Evolutionary conservation across 352 stramenopile species (phyloP), one percentile per base, ranked within the genome.

Genomic region (Phytophthora agathidicida): DNA sequence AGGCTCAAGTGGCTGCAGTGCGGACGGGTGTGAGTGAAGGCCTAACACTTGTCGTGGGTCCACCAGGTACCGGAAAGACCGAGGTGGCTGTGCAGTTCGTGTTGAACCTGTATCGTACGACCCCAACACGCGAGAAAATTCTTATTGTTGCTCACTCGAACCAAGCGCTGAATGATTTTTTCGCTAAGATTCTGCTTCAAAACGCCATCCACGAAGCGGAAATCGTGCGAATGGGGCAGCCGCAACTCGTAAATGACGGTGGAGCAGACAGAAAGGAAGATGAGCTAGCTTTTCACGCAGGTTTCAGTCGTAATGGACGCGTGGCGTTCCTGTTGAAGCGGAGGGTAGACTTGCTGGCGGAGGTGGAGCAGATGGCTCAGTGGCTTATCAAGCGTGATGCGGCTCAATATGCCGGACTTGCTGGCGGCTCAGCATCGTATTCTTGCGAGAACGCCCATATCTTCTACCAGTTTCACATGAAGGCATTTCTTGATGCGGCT

Each of bases 401-500:
- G 45, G 65, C 48, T 11, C 62, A 45, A 49, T 75, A 75, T 27
- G 67, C 75, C 6, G 87, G 92, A 14, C 70, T 89, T 52, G 62
- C 30, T 55, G 64, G 71, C 54, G 67, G 84, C 35, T 90, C 81
- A 49, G 62, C 83, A 60, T 91, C 83, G 3, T 98, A 98, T 74
- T 98, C 96, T 22, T 99, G 96, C 50, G 97, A 99, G 73, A 98
- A 97, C 17, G 95, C 97, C 7, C 74, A 88, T 13, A 96, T 98
- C 70, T 99, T 99, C 67, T 91, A 98, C 61, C 74, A 91, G 31
- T 89, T 94, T 53, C 80, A 98, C 65, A 75, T 99, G 36, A 79
- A 90, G 46, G 60, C 77, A 32, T 66, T 89, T 24, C 86, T 98
- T 24, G 77, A 94, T 23, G 45, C 49, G 14, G 60, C 61, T 38